Conservation (phyloP, 148 eudicot genomes). For the Amaranthus cruentus region DNA sequence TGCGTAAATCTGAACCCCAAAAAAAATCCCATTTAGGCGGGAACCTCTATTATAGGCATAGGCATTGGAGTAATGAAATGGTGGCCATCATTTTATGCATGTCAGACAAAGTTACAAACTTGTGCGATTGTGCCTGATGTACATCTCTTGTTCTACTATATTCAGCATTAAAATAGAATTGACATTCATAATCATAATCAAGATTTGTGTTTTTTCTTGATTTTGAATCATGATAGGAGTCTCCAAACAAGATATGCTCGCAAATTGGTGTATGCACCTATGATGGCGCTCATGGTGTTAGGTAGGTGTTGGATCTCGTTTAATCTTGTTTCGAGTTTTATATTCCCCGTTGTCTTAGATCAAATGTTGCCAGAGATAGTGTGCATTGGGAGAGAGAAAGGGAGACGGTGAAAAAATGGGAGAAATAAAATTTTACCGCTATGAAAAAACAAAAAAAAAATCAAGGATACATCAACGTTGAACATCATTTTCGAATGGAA, state of each 20-base stretch:
- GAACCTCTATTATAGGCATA: no score
- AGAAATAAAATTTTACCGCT: no score
- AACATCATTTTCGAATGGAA: no score
- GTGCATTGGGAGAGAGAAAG: not conserved
- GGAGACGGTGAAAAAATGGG: no score
- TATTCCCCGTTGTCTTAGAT: not conserved
- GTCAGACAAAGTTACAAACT: not conserved
- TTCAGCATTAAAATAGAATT: not conserved
- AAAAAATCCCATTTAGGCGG: no score
- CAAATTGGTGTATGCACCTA: conserved; percentile 76
- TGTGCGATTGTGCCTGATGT: not conserved
- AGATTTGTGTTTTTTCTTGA: not conserved
- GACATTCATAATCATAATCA: no score
- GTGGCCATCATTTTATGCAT: not conserved
- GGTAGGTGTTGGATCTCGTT: conserved; percentile 33
- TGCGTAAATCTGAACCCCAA: no score
- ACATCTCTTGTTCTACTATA: not conserved
- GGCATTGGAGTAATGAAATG: not conserved
- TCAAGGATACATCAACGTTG: no score
- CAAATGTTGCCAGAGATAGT: not conserved
- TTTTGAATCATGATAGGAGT: conserved; percentile 36
- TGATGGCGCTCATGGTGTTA: conserved; percentile 73
- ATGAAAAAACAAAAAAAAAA: no score
- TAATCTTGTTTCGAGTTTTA: not conserved
- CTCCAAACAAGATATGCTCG: conserved; percentile 81